Evolutionary conservation across 805 yeast species (phyloP).

Genomic region (Yarrowia sp.): DNA sequence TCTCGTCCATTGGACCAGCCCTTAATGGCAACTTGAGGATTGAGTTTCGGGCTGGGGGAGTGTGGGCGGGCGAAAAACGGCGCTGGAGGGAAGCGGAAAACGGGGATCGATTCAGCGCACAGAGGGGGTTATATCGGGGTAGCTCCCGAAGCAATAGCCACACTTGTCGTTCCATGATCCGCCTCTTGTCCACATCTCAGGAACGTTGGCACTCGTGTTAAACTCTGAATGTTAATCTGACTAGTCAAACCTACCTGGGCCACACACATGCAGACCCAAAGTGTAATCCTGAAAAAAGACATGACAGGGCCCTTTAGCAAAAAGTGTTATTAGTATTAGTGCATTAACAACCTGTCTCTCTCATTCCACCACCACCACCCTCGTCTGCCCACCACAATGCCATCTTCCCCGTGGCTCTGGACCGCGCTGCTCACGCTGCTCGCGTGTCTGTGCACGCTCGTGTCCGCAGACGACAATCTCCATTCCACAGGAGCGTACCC

Average conservation of each 20-base stretch:
- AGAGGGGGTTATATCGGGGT: neutral
- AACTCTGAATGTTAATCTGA: neutral
- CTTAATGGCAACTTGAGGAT: neutral
- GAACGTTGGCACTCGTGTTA: conserved; percentile 2
- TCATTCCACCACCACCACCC: neutral
- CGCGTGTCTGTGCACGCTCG: neutral
- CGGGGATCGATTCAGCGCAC: neutral
- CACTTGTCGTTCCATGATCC: too few relatives aligned
- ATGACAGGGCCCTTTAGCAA: neutral
- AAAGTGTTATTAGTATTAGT: neutral
- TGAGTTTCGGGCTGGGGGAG: conserved; percentile 1
- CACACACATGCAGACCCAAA: conserved; percentile 5
- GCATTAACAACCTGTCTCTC: too few relatives aligned
- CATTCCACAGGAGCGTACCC: conserved; percentile 38
- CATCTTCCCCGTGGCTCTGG: conserved; percentile 1
- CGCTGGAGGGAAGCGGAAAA: neutral
- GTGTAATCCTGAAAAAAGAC: conserved; percentile 14
- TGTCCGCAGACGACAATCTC: conserved; percentile 24
- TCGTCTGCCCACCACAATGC: neutral
- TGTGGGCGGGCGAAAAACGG: neutral
- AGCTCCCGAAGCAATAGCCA: too few relatives aligned
- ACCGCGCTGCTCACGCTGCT: conserved; percentile 7
- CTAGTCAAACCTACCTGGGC: conserved; percentile 14
- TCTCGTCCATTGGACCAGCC: conserved; percentile 17
- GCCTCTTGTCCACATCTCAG: neutral